Conservation (phyloP, 495 filamentous ascomycete genomes). For the Aspergillus asperescens region DNA sequence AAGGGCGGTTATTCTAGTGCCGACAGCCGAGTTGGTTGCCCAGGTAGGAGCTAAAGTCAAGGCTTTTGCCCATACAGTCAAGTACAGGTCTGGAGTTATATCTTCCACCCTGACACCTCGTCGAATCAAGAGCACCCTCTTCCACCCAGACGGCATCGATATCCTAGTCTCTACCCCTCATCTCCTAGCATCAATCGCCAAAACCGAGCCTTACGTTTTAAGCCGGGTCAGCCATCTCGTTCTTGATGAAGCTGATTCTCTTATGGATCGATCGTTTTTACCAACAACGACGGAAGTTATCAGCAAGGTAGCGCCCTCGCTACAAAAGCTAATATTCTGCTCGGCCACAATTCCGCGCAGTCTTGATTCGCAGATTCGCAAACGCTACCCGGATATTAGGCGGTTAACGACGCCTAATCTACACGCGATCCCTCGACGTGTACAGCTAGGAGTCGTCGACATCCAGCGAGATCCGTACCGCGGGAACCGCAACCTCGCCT, state of each 20-base stretch:
- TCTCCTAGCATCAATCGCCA: conserved; percentile 76
- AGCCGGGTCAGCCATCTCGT: conserved; percentile 81
- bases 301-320: conserved; percentile 66
- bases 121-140: conserved; percentile 83
- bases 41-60: conserved; percentile 81
- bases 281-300: conserved; percentile 76
- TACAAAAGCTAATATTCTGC: conserved; percentile 88
- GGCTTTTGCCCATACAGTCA: conserved; percentile 70
- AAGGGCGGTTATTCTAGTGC: conserved; percentile 80
- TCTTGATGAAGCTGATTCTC: conserved; percentile 90
- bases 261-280: conserved; percentile 86
- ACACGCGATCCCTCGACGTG: conserved; percentile 89
- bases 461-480: conserved; percentile 82
- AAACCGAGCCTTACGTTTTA: conserved; percentile 81
- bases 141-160: conserved; percentile 76
- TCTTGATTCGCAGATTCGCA: conserved; percentile 74
- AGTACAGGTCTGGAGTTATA: conserved; percentile 73
- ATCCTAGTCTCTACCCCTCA: conserved; percentile 84
- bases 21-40: conserved; percentile 86
- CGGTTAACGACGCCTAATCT: conserved; percentile 91
- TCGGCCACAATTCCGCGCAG: conserved; percentile 92
- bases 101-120: conserved; percentile 67
- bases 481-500: conserved; percentile 85
- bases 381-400: conserved; percentile 72
- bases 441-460: conserved; percentile 91